These are phyloP conservation scores for Colletotrichum navitas DNA, from an alignment of 2,329 filamentous ascomycete species.

Conservation along the genomic window DNA sequence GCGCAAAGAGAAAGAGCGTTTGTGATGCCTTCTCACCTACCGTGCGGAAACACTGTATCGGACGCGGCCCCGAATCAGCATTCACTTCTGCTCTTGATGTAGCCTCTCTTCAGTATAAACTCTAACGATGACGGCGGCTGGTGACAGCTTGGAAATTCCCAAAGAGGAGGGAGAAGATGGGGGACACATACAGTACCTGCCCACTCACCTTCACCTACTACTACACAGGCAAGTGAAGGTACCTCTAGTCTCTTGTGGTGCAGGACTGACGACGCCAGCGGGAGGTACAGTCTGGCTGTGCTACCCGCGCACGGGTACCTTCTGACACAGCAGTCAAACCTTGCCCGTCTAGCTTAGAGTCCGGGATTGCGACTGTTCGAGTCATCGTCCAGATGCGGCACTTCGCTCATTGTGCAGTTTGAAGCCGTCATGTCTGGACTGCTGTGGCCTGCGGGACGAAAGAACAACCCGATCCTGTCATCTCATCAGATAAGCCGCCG, in stretches of 20 bases:
- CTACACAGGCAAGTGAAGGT: too few relatives aligned
- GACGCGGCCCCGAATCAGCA: conserved; percentile 29
- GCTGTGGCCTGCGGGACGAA: background rate
- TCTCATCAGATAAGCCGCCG: background rate
- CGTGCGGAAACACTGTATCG: conserved; percentile 15
- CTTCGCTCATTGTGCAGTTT: background rate
- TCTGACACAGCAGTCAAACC: conserved; percentile 40
- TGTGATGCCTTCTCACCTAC: conserved; percentile 26
- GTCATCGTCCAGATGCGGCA: too few relatives aligned
- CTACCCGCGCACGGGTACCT: conserved; percentile 38
- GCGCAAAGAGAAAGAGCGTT: too few relatives aligned
- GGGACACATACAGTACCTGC: too few relatives aligned
- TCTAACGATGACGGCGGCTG: too few relatives aligned
- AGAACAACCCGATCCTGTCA: background rate
- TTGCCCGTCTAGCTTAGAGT: conserved; percentile 13
- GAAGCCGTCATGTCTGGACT: background rate
- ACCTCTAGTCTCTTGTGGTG: background rate
- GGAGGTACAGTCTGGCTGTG: conserved; percentile 20
- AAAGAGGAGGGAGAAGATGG: too few relatives aligned
- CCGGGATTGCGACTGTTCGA: background rate
- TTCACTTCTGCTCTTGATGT: conserved; percentile 28
- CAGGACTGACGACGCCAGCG: conserved; percentile 17
- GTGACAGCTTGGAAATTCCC: background rate
- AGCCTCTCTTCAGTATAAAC: background rate
- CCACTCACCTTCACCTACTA: too few relatives aligned